These are phyloP conservation scores for Lactifluus subvellereus DNA, from an alignment of 768 basidiomycete genomes.

Conservation along the genomic window DNA sequence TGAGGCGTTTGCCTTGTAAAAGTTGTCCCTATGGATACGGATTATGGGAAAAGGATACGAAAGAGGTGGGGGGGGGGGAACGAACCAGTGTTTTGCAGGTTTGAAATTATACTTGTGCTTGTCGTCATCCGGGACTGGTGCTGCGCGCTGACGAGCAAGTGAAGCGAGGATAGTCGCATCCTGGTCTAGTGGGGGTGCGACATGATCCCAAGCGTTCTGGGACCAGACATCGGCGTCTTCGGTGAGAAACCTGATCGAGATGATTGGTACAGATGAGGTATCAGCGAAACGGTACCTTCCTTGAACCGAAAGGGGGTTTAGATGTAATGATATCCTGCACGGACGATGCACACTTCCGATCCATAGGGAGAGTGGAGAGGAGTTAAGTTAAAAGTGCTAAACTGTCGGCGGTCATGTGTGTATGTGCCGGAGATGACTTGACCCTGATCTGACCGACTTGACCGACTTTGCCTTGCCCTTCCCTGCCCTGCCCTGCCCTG, in stretches of 20 bases:
- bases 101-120: constrained; percentile 66
- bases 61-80: not conserved
- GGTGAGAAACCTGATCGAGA: constrained; percentile 53
- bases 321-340: constrained; percentile 53
- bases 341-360: constrained; percentile 47
- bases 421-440: no score
- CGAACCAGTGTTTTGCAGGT: constrained; percentile 67
- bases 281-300: constrained; percentile 35
- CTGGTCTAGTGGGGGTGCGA: constrained; percentile 78
- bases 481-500: no score
- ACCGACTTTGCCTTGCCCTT: no score
- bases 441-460: no score
- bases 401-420: not conserved
- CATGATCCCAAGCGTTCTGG: constrained; percentile 91
- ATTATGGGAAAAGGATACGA: not conserved
- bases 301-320: constrained; percentile 67
- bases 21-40: constrained; percentile 67
- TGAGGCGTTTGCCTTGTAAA: constrained; percentile 77
- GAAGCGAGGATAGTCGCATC: constrained; percentile 63
- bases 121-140: constrained; percentile 71
- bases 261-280: not conserved
- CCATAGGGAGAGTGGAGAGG: not conserved
- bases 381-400: no score
- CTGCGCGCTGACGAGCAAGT: constrained; percentile 59
- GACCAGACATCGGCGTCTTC: constrained; percentile 71